Percentiles rank a stretch among this genome's conserved stretches.
Evolutionary conservation across 2,329 filamentous ascomycete species (phyloP).

Genomic region (Fusarium goolgardi): DNA sequence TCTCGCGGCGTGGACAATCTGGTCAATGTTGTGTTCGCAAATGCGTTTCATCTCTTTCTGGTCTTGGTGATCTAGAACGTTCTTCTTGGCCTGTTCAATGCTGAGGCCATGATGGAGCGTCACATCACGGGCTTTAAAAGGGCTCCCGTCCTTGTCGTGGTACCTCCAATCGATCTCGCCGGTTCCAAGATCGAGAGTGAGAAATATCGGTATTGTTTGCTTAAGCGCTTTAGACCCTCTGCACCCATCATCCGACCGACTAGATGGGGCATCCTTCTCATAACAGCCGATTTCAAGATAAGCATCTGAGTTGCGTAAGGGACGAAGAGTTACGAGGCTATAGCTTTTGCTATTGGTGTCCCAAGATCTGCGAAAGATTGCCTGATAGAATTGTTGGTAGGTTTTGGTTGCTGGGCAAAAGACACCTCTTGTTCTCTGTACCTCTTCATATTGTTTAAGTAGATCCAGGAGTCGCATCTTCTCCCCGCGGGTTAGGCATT

Average conservation of each 20-base stretch:
- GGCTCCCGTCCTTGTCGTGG: conserved; percentile 1
- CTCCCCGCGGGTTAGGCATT: not conserved
- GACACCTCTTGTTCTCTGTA: not conserved
- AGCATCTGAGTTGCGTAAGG: not conserved
- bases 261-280: not conserved
- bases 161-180: conserved; percentile 14
- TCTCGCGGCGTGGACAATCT: conserved; percentile 16
- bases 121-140: not conserved
- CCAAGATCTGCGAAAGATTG: conserved; percentile 6
- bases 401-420: not conserved
- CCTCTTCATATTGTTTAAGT: conserved; percentile 3
- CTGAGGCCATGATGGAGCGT: not conserved
- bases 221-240: conserved; percentile 7
- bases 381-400: not conserved
- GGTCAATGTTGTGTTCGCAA: not conserved
- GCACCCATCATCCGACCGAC: not conserved
- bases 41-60: conserved; percentile 6
- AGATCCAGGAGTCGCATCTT: conserved; percentile 19
- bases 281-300: conserved; percentile 2
- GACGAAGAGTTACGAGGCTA: not conserved
- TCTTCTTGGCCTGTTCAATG: conserved; percentile 1
- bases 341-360: not conserved
- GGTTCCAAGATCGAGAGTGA: not conserved
- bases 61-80: conserved; percentile 4
- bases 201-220: conserved; percentile 5